Conservation (phyloP, 2,329 filamentous ascomycete genomes). For the Penicillium sp. region DNA sequence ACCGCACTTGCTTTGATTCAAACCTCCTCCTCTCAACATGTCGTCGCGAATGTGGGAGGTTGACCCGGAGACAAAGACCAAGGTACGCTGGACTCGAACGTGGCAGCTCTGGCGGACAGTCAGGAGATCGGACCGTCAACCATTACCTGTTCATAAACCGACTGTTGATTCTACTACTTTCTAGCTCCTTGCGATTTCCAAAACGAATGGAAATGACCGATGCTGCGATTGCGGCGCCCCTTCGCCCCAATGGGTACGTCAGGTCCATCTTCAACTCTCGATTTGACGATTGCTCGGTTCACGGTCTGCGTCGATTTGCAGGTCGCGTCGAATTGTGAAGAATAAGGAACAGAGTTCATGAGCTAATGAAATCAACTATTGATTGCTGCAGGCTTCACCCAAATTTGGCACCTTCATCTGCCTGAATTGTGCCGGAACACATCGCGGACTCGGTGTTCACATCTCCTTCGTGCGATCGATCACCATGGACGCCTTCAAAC, state of each 20-base stretch:
- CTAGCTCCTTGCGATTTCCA: slow-evolving; percentile 85
- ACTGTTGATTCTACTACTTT: slow-evolving; percentile 6
- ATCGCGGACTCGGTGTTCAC: slow-evolving; percentile 91
- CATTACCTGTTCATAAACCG: slow-evolving; percentile 1
- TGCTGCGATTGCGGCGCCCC: slow-evolving; percentile 96
- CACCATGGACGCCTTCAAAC: slow-evolving; percentile 98
- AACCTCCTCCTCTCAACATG: slow-evolving; percentile 20
- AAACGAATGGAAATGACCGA: slow-evolving; percentile 76
- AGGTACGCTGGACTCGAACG: slow-evolving; percentile 51
- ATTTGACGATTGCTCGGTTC: no score
- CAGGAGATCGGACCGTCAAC: background rate
- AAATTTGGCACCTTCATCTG: slow-evolving; percentile 99
- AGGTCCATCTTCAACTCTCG: background rate
- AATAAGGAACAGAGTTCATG: no score
- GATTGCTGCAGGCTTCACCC: slow-evolving; percentile 57
- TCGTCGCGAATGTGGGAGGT: slow-evolving; percentile 94
- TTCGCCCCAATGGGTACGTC: slow-evolving; percentile 87
- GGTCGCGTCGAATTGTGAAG: no score
- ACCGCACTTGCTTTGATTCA: no score
- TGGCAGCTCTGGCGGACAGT: background rate
- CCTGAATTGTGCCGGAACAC: slow-evolving; percentile 87
- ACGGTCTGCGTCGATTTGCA: no score
- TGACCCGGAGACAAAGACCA: slow-evolving; percentile 91
- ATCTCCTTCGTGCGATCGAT: slow-evolving; percentile 97
- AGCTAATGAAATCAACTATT: no score